Base-by-base conservation (phyloP, 2,329 filamentous ascomycete genomes). In the Cadophora sp. region DNA sequence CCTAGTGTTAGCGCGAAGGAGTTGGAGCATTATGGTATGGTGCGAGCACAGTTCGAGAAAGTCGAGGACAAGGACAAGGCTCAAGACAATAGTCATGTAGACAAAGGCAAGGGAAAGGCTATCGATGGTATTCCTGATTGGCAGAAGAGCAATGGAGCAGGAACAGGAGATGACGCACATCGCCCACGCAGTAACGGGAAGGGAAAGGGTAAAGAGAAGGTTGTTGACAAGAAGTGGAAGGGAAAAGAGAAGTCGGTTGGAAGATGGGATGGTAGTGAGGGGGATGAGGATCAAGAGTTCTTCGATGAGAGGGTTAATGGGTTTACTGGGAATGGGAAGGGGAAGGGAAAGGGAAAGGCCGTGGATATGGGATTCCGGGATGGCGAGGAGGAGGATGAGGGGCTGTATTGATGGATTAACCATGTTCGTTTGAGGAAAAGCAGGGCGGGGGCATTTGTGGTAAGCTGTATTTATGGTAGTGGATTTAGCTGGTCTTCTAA, bases 1-100 rank as follows among this genome's bases (percentile, higher is more conserved):
- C 94, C 94, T 18, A 94, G 91, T 80, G 96, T 99, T 61, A 97
- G 93, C 75, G 89, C 91, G 13, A 95, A 97, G 69, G 96, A 99
- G 81, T 82, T 99, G 48, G 87, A 91, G 58, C 96, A 99, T 77
- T 99, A 98, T 74, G 92, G 97, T 76, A 83, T 86, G 0, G 95
- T 99, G 6, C 84, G 96, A 47, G 88, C 86, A 20, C 87, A 88
- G 20, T 99, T 99, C 76, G 96, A 99, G 76, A 90, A 90, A 11
- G 80, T 78, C 0, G 81, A 80, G 58, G 81, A 78, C 62, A 73
- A 74, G 22, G 66, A 78, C 63, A 72, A 73, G 18, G 66, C 66
- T 6, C 43, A 62, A 9, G 30, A 18, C 16, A 59, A 66, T 22
- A 48, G 39, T 16, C 24, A 14, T 41, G 69, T 70, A 7, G 66